These are phyloP conservation scores for Chalara sp. DNA, from an alignment of 2,329 filamentous ascomycete genomes.

Conservation along the genomic window DNA sequence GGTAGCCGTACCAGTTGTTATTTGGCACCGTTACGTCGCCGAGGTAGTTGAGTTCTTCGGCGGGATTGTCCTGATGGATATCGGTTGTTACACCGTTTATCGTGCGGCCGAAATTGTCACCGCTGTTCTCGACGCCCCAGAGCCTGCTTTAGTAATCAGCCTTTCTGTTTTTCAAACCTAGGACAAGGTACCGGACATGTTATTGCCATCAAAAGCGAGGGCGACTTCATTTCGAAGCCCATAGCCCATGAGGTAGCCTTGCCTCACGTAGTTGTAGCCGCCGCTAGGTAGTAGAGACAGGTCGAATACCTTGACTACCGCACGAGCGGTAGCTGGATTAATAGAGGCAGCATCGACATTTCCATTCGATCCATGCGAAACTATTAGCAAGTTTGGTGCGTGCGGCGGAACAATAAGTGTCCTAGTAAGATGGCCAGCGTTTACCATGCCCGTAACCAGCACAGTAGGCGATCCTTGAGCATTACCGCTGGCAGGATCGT, in stretches of 20 bases:
- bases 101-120: conserved; percentile 67
- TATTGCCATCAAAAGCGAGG: conserved; percentile 33
- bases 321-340: conserved; percentile 47
- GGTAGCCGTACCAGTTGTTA: conserved; percentile 56
- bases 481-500: conserved; percentile 43
- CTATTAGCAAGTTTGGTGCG: conserved; percentile 49
- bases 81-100: conserved; percentile 50
- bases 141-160: conserved; percentile 41
- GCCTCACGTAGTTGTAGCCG: conserved; percentile 38
- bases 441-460: conserved; percentile 56
- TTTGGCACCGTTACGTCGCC: conserved; percentile 33
- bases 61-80: conserved; percentile 63
- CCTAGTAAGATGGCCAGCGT: conserved; percentile 36
- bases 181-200: too few species aligned
- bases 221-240: conserved; percentile 69
- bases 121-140: conserved; percentile 44
- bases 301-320: conserved; percentile 61
- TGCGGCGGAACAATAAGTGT: conserved; percentile 53
- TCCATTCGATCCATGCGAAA: conserved; percentile 56
- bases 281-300: conserved; percentile 26
- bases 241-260: conserved; percentile 52
- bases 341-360: conserved; percentile 55
- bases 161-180: too few species aligned
- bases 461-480: conserved; percentile 39
- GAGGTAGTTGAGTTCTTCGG: conserved; percentile 70